phyloP scores from a whole-genome alignment of 768 basidiomycete species.

The Suillus placidus region DNA sequence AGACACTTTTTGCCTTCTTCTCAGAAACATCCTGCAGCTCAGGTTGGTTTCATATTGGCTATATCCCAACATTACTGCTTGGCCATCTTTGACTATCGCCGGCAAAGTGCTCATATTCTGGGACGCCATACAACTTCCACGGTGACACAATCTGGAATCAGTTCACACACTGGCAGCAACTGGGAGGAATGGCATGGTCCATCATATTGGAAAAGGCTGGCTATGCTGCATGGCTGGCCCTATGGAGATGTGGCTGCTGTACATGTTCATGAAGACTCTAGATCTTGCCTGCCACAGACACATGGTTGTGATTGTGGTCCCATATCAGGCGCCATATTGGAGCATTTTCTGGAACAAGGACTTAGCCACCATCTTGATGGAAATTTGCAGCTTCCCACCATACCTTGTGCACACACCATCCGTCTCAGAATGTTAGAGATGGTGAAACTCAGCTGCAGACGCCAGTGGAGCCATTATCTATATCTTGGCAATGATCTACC shows the following conservation, averaged over 20 bases:
- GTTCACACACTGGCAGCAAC: neutral
- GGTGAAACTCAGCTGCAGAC: too few relatives aligned
- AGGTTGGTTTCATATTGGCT: neutral
- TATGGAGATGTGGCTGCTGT: neutral
- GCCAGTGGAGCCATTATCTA: too few relatives aligned
- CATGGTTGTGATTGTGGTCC: slow-evolving; percentile 13
- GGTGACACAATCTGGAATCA: neutral
- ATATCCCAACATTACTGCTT: neutral
- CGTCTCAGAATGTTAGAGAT: too few relatives aligned
- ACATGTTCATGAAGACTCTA: neutral
- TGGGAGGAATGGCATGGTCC: neutral
- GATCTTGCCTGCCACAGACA: slow-evolving; percentile 5
- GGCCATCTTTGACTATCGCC: neutral
- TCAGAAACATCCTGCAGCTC: neutral
- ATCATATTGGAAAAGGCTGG: slow-evolving; percentile 1
- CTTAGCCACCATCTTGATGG: neutral
- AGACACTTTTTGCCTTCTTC: neutral
- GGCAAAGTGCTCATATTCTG: neutral
- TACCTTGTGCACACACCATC: too few relatives aligned
- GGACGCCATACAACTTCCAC: neutral
- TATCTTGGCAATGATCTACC: too few relatives aligned
- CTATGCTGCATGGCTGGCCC: neutral
- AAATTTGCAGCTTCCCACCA: neutral
- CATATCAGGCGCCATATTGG: slow-evolving; percentile 6
- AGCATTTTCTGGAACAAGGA: neutral